Percentiles rank a stretch among this genome's conserved stretches.
These are phyloP conservation scores for Mimosa bimucronata DNA, from an alignment of 306 rosid genomes.

Conservation along the genomic window DNA sequence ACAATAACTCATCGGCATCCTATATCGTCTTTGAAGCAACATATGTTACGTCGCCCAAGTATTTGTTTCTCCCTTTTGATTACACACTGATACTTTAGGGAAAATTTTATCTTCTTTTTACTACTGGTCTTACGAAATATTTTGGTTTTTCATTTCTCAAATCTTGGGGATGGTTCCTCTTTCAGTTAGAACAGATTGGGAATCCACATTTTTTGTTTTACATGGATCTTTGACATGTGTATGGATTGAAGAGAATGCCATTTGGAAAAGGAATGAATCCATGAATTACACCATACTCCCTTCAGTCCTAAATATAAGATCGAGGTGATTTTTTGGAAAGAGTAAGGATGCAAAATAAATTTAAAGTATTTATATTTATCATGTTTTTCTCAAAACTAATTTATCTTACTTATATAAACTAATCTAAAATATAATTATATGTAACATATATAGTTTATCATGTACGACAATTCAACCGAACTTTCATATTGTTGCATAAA, in stretches of 20 bases:
- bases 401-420: too few species aligned
- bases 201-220: not conserved
- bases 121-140: not conserved
- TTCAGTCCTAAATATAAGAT: too few species aligned
- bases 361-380: too few species aligned
- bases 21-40: constrained; percentile 28
- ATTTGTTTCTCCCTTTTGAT: constrained; percentile 19
- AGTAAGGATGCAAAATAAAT: too few species aligned
- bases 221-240: too few species aligned
- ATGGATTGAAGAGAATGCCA: too few species aligned
- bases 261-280: not conserved
- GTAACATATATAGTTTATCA: too few species aligned
- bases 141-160: not conserved
- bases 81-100: constrained; percentile 6
- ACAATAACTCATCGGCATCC: constrained; percentile 71
- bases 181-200: too few species aligned
- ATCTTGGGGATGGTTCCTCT: too few species aligned
- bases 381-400: too few species aligned
- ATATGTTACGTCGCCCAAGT: not conserved
- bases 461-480: not conserved
- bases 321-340: too few species aligned
- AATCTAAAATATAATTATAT: too few species aligned
- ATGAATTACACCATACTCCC: not conserved
- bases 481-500: not conserved
- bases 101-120: not conserved